Evolutionary conservation across 1,284 basidiomycete species (phyloP).

Genomic region (Amylostereum areolatum): DNA sequence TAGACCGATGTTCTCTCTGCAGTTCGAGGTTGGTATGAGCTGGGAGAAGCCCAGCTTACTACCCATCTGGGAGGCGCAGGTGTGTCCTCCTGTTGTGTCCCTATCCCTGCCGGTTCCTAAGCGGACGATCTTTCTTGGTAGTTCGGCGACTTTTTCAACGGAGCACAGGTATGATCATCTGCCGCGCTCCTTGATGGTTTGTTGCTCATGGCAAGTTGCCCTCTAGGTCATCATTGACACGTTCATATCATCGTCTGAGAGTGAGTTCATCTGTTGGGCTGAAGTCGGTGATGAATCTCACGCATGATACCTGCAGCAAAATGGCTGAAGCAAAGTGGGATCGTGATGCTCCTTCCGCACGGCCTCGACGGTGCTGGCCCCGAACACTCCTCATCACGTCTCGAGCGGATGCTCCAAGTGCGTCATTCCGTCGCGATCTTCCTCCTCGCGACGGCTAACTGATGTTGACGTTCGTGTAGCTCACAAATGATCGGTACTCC

Average conservation of each 20-base stretch:
- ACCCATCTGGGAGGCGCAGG: conserved; percentile 89
- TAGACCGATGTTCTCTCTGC: no score
- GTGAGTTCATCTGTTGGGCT: conserved; percentile 39
- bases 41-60: conserved; percentile 79
- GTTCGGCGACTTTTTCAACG: conserved; percentile 92
- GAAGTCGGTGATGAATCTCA: neutral
- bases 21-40: conserved; percentile 86
- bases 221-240: conserved; percentile 79
- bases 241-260: conserved; percentile 78
- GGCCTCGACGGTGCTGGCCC: conserved; percentile 88
- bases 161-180: conserved; percentile 57
- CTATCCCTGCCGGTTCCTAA: conserved; percentile 1
- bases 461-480: conserved; percentile 32
- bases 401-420: conserved; percentile 84
- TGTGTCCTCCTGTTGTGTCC: conserved; percentile 16
- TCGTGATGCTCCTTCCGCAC: conserved; percentile 82
- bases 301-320: conserved; percentile 56
- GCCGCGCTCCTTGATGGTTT: no score
- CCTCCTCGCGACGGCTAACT: neutral
- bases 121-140: conserved; percentile 18
- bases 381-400: conserved; percentile 81
- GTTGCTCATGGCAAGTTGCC: no score
- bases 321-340: conserved; percentile 89
- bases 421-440: conserved; percentile 8
- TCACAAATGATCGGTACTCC: conserved; percentile 64